Evolutionary conservation across 306 rosid genomes (phyloP), one percentile per base, ranked within the genome.

Genomic region (Ormosia emarginata): DNA sequence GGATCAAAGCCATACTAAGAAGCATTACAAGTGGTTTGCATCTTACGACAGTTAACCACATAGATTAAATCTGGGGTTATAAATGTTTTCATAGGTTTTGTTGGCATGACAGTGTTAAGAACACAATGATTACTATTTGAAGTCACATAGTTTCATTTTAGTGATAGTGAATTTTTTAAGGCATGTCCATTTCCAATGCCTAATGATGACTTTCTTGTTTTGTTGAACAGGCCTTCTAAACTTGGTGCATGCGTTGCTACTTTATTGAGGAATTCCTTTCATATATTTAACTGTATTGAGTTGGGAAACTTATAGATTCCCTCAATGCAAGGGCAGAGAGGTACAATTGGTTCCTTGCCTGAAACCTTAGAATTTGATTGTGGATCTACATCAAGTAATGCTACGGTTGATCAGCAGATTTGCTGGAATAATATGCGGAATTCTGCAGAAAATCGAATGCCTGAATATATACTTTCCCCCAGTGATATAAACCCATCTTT

Each of bases 261-360:
- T 85, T 43, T 75, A 37, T 58, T 69, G 70, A 84, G 83, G 85
- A 65, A 63, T 78, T 77, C 39, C 75, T 77, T 76, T 39, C 8
- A 17, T 70, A 80, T 71, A 69, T 62, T 63, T 62, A 73, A 56
- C 75, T 71, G 6, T 81, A 49, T 71, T 82, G 50, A 34, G 82
- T 78, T 47, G 70, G 75, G 71, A 83, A 82, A 47, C 76, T 80
- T 53, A 67, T 64, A 86, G 80, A 73, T 75, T 32, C 79, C 80
- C 78, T 87, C 86, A 85, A 92, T 96, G 98, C 99, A 96, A 96
- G 98, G 98, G 86, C 92, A 89, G 87, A 93, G 98, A 84, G 94
- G 97, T 88, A 83, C 90, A 71, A 67, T 92, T 14, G 97, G 98
- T 86, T 91, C 93, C 71, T 85, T 92, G 81, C 69, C 97, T 65